A percentile compares a stretch with the other conserved stretches of the same genome.
Conservation (phyloP, 1,139 yeast species). For the Kodamaea sp. region DNA sequence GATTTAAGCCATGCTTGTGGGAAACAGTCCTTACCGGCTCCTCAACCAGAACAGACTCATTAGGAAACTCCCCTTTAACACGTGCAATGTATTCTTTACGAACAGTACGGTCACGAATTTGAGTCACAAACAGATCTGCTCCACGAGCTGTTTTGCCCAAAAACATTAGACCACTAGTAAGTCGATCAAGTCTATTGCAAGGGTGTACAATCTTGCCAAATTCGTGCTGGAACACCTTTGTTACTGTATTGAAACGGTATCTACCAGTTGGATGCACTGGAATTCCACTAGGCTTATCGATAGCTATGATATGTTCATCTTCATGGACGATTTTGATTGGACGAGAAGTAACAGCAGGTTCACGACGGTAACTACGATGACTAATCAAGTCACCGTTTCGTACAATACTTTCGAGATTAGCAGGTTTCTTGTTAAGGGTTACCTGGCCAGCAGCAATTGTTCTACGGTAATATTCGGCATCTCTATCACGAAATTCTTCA, state of each 20-base stretch:
- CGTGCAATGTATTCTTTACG: slow-evolving; percentile 82
- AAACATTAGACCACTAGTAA: slow-evolving; percentile 94
- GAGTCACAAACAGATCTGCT: slow-evolving; percentile 73
- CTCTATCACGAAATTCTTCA: slow-evolving; percentile 80
- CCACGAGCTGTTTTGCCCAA: slow-evolving; percentile 79
- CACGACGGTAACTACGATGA: slow-evolving; percentile 85
- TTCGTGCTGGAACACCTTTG: slow-evolving; percentile 75
- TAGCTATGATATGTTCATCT: slow-evolving; percentile 74
- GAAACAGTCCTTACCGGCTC: slow-evolving; percentile 69
- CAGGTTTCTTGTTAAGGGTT: slow-evolving; percentile 60
- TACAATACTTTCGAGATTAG: slow-evolving; percentile 62
- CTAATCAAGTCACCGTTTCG: slow-evolving; percentile 81
- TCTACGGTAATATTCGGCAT: slow-evolving; percentile 60
- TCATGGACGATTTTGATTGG: slow-evolving; percentile 72
- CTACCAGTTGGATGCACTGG: slow-evolving; percentile 98
- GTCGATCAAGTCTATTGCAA: slow-evolving; percentile 83
- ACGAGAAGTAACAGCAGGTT: slow-evolving; percentile 78
- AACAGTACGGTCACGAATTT: slow-evolving; percentile 72
- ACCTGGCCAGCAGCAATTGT: slow-evolving; percentile 76
- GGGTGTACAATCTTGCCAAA: slow-evolving; percentile 69
- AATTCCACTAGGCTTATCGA: slow-evolving; percentile 92
- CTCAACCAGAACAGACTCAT: slow-evolving; percentile 49
- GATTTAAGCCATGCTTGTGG: slow-evolving; percentile 75
- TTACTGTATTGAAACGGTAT: slow-evolving; percentile 79
- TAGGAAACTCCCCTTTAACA: slow-evolving; percentile 82